Evolutionary conservation across 176 grass and related monocot genomes (phyloP), one percentile per base, ranked within the genome.

Genomic region (Saccharum spontaneum): DNA sequence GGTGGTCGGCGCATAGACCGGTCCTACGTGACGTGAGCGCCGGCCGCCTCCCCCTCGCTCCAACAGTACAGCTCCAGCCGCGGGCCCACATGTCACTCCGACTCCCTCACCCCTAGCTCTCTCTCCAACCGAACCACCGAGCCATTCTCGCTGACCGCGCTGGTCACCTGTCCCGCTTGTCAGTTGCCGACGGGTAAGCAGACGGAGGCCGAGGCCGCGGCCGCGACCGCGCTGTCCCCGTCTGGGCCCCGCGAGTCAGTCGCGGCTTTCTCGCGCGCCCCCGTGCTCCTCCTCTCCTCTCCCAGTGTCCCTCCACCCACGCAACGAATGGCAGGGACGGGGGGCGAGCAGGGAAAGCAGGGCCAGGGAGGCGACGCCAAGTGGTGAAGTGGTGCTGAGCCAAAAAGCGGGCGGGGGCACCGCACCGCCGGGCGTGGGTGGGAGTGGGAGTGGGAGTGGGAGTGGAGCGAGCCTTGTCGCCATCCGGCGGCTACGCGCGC

Each of bases 321-420:
- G 86, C 87, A 68, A 80, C 82, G 73, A 68, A 80, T 66, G 2
- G 22, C 31, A 63, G n/a, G 16, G 45, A 14, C 31, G 26, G n/a
- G 16, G 45, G 7, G 41, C 17, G 50, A 13, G 23, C 44, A 26
- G 50, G 22, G 16, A 34, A 17, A 12, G 62, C 10, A 30, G 16
- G 48, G 48, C 15, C 14, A 62, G 23, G 59, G 76, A 61, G 28
- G 12, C 36, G 71, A 49, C 31, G 24, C 15, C 61, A 59, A 76
- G 79, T 48, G 39, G 0, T n/a, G 20, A 9, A 61, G 22, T 24
- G 57, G 57, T 24, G 57, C 57, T 22, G 73, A 78, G 17, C 71
- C 52, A 36, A 68, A 59, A 65, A 57, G 69, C 78, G 46, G 63
- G 60, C 10, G 60, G 48, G 68, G 59, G 77, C 84, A 50, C 67